Percentiles rank a stretch among this genome's conserved stretches.
Conservation (phyloP, 2,329 filamentous ascomycete genomes). For the Talaromyces marneffei region DNA sequence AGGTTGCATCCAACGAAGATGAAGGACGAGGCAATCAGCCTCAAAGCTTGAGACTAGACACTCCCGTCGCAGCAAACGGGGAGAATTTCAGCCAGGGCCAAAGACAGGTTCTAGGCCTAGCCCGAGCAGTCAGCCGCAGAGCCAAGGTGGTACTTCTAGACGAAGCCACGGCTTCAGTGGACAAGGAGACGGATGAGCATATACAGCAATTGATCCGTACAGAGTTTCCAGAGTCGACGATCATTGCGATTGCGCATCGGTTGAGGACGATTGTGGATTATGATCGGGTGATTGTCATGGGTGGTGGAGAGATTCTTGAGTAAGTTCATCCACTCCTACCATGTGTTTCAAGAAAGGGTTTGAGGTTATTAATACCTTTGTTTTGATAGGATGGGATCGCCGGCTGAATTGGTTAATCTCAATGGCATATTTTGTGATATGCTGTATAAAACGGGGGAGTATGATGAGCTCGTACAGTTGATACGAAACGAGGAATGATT, state of each 20-base stretch:
- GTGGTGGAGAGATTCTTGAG: conserved; percentile 50
- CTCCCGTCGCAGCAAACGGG: conserved; percentile 52
- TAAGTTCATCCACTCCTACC: conserved; percentile 22
- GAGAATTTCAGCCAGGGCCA: conserved; percentile 50
- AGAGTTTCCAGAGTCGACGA: conserved; percentile 50
- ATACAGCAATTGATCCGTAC: conserved; percentile 54
- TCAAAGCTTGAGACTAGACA: conserved; percentile 38
- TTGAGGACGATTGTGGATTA: conserved; percentile 60
- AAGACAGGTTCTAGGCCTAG: conserved; percentile 57
- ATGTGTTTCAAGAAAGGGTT: too few relatives aligned
- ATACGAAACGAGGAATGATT: conserved; percentile 9
- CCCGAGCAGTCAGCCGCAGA: conserved; percentile 53
- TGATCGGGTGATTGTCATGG: conserved; percentile 55
- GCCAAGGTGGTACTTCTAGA: conserved; percentile 57
- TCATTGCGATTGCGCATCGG: conserved; percentile 62
- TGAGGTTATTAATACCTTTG: not conserved
- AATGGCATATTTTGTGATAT: conserved; percentile 24
- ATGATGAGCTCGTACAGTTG: conserved; percentile 22
- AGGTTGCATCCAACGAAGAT: conserved; percentile 13
- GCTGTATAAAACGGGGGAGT: conserved; percentile 24
- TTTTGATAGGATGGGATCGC: conserved; percentile 20
- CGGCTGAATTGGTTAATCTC: conserved; percentile 17
- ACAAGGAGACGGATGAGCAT: conserved; percentile 52
- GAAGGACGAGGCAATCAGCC: conserved; percentile 14
- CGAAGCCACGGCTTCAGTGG: conserved; percentile 60